Conservation (phyloP, 2,329 filamentous ascomycete species). For the Exophiala oligosperma region DNA sequence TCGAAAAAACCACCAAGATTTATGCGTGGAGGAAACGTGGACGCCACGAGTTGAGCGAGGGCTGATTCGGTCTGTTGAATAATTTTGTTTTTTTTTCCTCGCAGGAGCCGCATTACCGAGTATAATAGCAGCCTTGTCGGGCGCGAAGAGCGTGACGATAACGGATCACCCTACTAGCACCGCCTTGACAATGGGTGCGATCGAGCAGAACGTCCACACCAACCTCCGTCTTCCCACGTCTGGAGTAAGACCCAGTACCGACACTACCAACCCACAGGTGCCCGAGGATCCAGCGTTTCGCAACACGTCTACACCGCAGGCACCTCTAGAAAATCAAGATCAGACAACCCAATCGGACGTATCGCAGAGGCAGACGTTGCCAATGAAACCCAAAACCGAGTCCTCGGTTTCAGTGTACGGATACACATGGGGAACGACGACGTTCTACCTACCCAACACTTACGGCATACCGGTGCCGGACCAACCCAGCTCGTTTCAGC, state of each 20-base stretch:
- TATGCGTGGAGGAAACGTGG: too few relatives aligned
- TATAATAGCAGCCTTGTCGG: slow-evolving; percentile 38
- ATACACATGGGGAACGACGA: slow-evolving; percentile 25
- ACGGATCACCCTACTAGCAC: slow-evolving; percentile 52
- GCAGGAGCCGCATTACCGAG: slow-evolving; percentile 45
- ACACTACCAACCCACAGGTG: background rate
- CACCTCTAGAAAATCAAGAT: background rate
- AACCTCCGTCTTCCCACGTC: slow-evolving; percentile 4
- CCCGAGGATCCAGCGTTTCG: too few relatives aligned
- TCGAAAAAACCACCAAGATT: too few relatives aligned
- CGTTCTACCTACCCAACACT: slow-evolving; percentile 38
- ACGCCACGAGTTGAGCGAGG: too few relatives aligned
- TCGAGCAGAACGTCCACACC: slow-evolving; percentile 22
- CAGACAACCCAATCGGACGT: background rate
- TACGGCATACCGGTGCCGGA: slow-evolving; percentile 17
- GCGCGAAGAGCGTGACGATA: slow-evolving; percentile 44
- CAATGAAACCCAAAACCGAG: background rate
- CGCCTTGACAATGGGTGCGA: slow-evolving; percentile 33
- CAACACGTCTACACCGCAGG: too few relatives aligned
- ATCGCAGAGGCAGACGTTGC: background rate
- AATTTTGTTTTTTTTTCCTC: too few relatives aligned
- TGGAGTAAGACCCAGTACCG: background rate
- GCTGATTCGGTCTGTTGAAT: too few relatives aligned
- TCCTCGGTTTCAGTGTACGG: slow-evolving; percentile 13
- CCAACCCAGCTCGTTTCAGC: slow-evolving; percentile 45